Evolutionary conservation across 2,329 filamentous ascomycete species (phyloP).

Genomic region (Annulohypoxylon truncatum): DNA sequence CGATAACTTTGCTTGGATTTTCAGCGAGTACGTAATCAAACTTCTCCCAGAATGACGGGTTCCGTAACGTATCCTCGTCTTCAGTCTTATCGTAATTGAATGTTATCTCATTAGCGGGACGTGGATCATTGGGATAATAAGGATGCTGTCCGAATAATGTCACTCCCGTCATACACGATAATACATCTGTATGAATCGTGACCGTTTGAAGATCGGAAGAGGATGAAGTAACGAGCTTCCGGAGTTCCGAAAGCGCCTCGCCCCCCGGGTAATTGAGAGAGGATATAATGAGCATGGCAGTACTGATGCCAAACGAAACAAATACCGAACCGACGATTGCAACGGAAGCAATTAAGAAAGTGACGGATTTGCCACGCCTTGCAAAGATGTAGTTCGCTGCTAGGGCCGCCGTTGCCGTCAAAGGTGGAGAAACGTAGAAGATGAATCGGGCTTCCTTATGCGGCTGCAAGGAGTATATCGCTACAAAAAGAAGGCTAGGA

Average conservation of each 20-base stretch:
- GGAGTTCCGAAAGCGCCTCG: slow-evolving; percentile 73
- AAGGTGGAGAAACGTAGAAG: slow-evolving; percentile 83
- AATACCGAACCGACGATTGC: slow-evolving; percentile 70
- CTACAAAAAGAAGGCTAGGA: slow-evolving; percentile 78
- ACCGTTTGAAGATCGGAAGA: slow-evolving; percentile 49
- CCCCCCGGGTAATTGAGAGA: slow-evolving; percentile 95
- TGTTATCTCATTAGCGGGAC: slow-evolving; percentile 46
- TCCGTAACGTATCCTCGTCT: slow-evolving; percentile 56
- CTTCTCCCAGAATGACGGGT: slow-evolving; percentile 68
- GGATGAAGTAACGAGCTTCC: slow-evolving; percentile 52
- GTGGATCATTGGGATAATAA: slow-evolving; percentile 41
- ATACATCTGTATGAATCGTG: slow-evolving; percentile 72
- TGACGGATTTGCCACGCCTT: slow-evolving; percentile 69
- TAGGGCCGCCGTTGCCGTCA: slow-evolving; percentile 82
- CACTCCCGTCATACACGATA: slow-evolving; percentile 77
- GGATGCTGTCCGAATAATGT: slow-evolving; percentile 71
- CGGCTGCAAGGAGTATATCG: slow-evolving; percentile 85
- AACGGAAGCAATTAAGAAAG: slow-evolving; percentile 66
- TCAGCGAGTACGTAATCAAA: slow-evolving; percentile 73
- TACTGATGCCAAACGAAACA: slow-evolving; percentile 69
- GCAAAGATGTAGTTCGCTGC: slow-evolving; percentile 77
- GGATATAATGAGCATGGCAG: slow-evolving; percentile 78
- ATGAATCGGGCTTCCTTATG: slow-evolving; percentile 98
- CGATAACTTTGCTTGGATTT: slow-evolving; percentile 59
- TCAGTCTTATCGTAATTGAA: slow-evolving; percentile 73